Evolutionary conservation across 1,139 yeast genomes (phyloP), one percentile per base, ranked within the genome.

Genomic region (Taphrina pruni): DNA sequence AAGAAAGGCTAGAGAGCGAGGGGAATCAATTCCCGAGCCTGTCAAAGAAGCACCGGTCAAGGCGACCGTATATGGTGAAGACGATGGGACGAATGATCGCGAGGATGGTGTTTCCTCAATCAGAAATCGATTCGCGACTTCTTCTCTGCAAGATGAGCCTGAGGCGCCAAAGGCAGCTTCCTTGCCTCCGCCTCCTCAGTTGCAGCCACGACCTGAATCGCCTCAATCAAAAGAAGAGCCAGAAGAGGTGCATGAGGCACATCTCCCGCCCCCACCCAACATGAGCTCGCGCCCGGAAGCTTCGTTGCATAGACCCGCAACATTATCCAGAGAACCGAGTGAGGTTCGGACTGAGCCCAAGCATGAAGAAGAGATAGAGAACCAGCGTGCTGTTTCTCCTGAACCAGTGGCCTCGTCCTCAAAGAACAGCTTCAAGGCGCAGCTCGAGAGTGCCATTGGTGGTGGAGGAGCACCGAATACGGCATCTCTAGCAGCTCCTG

Each of bases 371-470:
- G 69, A 66, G 17, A 51, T 62, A 36, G 57, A 12, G 39, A 35
- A 8, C 35, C 26, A 68, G 26, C 64, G 38, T 38, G 65, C 20
- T 66, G 70, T 35, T 69, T 73, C n/a, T 61, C 73, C 39, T 41
- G 69, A 43, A 58, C 55, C 58, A 12, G 66, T 32, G 43, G 69
- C 26, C 36, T 45, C 48, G 9, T 6, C 48, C 3, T n/a, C 43
- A n/a, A 68, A 35, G 38, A 69, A 58, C 72, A 66, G 5, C 41
- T 64, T 52, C 61, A 61, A 72, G 43, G 70, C 67, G 6, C 73
- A 70, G 57, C 72, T 72, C 3, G 73, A 70, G 60, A 69, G 75
- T 67, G 72, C 75, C 6, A 77, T 79, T 7, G 76, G 76, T 14
- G 78, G 77, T 35, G 74, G 76, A 32, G 60, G 72, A 54, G 60